Evolutionary conservation across 805 yeast species (phyloP).

Genomic region (Nadsonia fulvescens): DNA sequence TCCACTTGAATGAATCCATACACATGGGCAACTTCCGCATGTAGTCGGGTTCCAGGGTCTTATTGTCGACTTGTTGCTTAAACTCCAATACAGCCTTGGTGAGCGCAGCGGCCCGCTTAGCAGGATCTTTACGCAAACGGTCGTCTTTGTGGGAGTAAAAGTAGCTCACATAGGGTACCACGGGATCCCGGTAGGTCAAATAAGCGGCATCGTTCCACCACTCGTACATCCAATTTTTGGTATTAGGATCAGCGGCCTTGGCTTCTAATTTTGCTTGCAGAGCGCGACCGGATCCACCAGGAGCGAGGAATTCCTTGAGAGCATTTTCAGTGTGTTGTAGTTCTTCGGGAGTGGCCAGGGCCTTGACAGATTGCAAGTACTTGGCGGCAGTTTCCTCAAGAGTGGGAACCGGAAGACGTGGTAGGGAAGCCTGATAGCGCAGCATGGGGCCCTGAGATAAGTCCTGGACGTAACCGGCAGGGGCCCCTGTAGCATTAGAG

Average conservation of each 20-base stretch:
- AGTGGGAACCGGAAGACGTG: conserved; percentile 76
- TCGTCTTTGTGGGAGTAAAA: conserved; percentile 71
- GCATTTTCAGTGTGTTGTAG: conserved; percentile 34
- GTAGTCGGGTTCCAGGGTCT: conserved; percentile 62
- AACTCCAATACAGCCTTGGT: conserved; percentile 51
- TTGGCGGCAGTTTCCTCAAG: conserved; percentile 49
- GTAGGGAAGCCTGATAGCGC: conserved; percentile 55
- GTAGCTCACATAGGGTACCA: conserved; percentile 87
- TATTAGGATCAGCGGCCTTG: conserved; percentile 34
- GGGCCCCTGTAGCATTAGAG: no score
- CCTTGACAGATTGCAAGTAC: conserved; percentile 57
- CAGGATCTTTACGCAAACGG: conserved; percentile 18
- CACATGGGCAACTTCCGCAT: conserved; percentile 72
- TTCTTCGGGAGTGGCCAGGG: conserved; percentile 36
- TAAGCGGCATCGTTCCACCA: conserved; percentile 95
- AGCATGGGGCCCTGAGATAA: conserved; percentile 45
- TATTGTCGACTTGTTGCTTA: conserved; percentile 45
- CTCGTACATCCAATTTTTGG: conserved; percentile 74
- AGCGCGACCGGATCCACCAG: conserved; percentile 45
- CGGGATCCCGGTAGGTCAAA: conserved; percentile 78
- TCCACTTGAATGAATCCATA: conserved; percentile 79
- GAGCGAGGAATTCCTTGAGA: conserved; percentile 45
- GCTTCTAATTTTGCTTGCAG: conserved; percentile 49
- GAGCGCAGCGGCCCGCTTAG: conserved; percentile 55
- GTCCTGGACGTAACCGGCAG: conserved; percentile 21